Conservation (phyloP, 208 protist genomes). For the Crithidia mellificae region DNA sequence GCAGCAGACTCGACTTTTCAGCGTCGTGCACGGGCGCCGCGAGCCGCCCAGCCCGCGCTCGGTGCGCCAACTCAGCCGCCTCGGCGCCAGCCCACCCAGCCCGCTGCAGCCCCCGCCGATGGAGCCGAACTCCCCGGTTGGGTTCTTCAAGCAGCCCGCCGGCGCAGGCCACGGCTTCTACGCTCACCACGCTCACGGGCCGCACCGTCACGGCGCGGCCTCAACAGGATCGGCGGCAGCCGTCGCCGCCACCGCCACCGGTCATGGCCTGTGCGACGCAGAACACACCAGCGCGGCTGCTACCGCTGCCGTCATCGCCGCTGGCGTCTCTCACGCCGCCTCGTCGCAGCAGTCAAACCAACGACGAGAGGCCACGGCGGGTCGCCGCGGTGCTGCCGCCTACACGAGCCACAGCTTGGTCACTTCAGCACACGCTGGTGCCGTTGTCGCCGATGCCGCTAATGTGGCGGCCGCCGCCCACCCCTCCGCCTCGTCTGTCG, state of each 20-base stretch:
- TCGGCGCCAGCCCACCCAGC: constrained; percentile 21
- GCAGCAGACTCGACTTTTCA: constrained; percentile 55
- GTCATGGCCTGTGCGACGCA: constrained; percentile 1
- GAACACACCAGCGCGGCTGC: not conserved
- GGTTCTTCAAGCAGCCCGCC: constrained; percentile 53
- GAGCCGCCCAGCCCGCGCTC: constrained; percentile 59
- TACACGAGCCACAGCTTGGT: not conserved
- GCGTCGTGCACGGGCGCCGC: constrained; percentile 48
- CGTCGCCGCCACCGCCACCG: not conserved
- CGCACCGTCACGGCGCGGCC: not conserved
- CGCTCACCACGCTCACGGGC: constrained; percentile 15
- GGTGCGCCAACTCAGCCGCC: constrained; percentile 41
- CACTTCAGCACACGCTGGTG: too few species aligned
- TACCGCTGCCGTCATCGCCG: not conserved
- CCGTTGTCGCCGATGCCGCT: not conserved
- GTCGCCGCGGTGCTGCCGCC: not conserved
- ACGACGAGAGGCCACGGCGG: too few species aligned
- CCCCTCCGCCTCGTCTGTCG: not conserved
- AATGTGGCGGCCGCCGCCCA: not conserved
- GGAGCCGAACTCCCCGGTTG: constrained; percentile 42
- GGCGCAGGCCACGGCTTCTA: constrained; percentile 16
- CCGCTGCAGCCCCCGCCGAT: constrained; percentile 31
- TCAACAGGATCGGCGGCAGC: not conserved
- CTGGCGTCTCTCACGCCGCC: constrained; percentile 2
- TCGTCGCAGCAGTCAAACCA: not conserved